phyloP scores from a whole-genome alignment of 371 early-diverging fungal species.

The Dipsacomyces acuminosporus region DNA sequence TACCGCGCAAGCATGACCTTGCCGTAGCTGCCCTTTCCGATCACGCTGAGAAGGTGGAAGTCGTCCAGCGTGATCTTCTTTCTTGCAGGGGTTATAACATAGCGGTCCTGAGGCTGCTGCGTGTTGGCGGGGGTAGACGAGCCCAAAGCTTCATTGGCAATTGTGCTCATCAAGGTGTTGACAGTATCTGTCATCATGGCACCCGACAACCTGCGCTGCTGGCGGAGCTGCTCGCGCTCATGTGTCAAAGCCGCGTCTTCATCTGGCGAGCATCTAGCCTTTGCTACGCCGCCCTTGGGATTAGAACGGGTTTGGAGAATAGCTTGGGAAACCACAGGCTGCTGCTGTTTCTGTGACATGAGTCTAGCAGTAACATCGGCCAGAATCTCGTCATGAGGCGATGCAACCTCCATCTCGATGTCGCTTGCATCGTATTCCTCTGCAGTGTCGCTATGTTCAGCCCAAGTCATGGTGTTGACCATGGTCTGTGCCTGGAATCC shows the following conservation, averaged over 20 bases:
- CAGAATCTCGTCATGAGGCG: neutral
- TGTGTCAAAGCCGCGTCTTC: conserved; percentile 6
- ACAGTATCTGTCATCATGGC: conserved; percentile 26
- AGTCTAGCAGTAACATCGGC: neutral
- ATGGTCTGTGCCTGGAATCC: neutral
- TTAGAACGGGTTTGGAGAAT: too few species aligned
- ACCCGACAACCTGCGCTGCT: conserved; percentile 19
- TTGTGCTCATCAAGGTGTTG: conserved; percentile 38
- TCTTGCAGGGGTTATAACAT: neutral
- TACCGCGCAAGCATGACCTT: conserved; percentile 94
- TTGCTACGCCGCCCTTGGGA: neutral
- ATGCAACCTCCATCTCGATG: neutral
- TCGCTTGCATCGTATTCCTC: neutral
- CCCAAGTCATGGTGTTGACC: neutral
- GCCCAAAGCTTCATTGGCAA: conserved; percentile 5
- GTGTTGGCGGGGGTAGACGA: neutral
- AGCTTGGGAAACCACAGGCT: too few species aligned
- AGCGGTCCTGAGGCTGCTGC: conserved; percentile 2
- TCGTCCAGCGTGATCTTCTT: conserved; percentile 46
- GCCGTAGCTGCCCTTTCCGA: conserved; percentile 97
- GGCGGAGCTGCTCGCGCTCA: conserved; percentile 24
- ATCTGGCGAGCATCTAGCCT: neutral
- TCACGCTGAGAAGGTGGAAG: conserved; percentile 59
- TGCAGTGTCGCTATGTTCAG: neutral
- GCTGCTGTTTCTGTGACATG: too few species aligned